A percentile compares a stretch with the other conserved stretches of the same genome.
These are phyloP conservation scores for Vitis hybrid DNA, from an alignment of 177 flowering plant species.

Conservation along the genomic window DNA sequence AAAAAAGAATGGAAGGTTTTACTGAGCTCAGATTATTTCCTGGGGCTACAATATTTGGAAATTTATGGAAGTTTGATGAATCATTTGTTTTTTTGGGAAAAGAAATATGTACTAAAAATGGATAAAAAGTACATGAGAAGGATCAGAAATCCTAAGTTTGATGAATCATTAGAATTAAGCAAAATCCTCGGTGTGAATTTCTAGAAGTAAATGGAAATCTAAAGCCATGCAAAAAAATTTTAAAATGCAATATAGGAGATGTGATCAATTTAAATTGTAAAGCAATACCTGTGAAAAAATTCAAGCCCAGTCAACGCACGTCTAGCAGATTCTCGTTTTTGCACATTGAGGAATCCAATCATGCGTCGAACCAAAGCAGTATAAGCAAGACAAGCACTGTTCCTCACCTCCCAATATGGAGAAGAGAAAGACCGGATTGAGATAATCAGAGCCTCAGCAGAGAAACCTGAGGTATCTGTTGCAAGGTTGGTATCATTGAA, in stretches of 20 bases:
- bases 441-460: conserved; percentile 93
- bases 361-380: conserved; percentile 93
- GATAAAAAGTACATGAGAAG: background rate
- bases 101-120: background rate
- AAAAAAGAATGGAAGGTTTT: too few relatives aligned
- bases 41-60: too few relatives aligned
- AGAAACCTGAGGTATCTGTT: conserved; percentile 90
- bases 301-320: conserved; percentile 91
- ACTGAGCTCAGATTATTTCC: too few relatives aligned
- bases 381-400: conserved; percentile 94
- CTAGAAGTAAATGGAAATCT: background rate
- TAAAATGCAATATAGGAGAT: background rate
- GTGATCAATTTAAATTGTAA: background rate
- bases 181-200: background rate
- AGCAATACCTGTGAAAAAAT: conserved; percentile 86
- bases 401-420: conserved; percentile 93
- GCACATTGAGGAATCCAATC: conserved; percentile 95
- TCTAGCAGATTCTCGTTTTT: conserved; percentile 86
- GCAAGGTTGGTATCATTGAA: conserved; percentile 94
- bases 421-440: conserved; percentile 89
- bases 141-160: background rate
- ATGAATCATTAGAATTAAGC: background rate
- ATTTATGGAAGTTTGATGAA: too few relatives aligned
- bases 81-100: too few relatives aligned
- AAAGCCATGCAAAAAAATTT: background rate